phyloP scores from a whole-genome alignment of 208 protist genomes.

The Trypanosoma mega region DNA sequence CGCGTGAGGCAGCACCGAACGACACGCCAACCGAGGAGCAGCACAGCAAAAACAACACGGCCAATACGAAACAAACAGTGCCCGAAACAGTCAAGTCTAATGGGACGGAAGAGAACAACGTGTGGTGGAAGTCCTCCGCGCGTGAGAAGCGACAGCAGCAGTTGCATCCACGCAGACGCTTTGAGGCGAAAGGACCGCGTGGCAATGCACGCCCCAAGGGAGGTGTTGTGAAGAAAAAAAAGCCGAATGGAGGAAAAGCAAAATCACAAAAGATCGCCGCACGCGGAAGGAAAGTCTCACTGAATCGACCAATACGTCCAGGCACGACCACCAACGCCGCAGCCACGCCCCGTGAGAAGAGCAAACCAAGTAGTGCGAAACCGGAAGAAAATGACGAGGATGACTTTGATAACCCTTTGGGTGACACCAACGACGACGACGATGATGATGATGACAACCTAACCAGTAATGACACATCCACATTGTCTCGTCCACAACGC shows the following conservation, averaged over 20 bases:
- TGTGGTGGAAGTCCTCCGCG: constrained; percentile 71
- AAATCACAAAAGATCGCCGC: too few relatives aligned
- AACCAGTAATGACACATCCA: background rate
- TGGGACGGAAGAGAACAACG: constrained; percentile 31
- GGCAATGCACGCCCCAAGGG: background rate
- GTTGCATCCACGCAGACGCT: constrained; percentile 63
- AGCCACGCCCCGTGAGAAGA: too few relatives aligned
- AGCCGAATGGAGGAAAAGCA: background rate
- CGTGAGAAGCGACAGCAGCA: constrained; percentile 65
- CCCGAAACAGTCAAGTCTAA: background rate
- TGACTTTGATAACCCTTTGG: too few relatives aligned
- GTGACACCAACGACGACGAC: too few relatives aligned
- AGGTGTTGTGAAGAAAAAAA: background rate
- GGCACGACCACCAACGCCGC: too few relatives aligned
- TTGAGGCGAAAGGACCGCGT: constrained; percentile 45
- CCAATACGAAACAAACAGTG: background rate
- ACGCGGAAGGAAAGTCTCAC: too few relatives aligned
- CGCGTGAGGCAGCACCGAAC: too few relatives aligned
- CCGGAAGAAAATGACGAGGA: too few relatives aligned
- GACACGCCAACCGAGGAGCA: constrained; percentile 13
- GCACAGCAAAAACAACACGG: constrained; percentile 9
- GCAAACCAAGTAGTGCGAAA: too few relatives aligned
- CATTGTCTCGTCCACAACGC: too few relatives aligned
- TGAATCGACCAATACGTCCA: too few relatives aligned
- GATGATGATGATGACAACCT: constrained; percentile 4